These are phyloP conservation scores for Akanthomyces dipterigenus DNA, from an alignment of 2,329 filamentous ascomycete species.

Conservation along the genomic window DNA sequence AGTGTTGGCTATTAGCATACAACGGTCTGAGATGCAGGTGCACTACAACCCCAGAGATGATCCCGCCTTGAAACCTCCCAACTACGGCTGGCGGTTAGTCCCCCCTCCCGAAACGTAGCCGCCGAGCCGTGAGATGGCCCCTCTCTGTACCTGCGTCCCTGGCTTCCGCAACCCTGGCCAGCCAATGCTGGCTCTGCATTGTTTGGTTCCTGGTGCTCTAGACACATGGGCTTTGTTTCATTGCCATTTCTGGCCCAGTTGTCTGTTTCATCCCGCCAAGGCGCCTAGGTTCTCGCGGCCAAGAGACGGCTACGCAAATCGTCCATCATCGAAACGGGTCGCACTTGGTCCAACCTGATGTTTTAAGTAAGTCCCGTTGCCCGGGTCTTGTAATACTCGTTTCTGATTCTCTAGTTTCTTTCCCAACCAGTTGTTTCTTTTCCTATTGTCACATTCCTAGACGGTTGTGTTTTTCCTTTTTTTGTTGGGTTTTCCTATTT, in stretches of 20 bases:
- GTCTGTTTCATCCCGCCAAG: constrained; percentile 9
- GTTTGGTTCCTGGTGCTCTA: not conserved
- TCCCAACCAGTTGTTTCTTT: not conserved
- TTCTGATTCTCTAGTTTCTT: not conserved
- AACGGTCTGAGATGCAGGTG: not conserved
- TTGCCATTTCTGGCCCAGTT: not conserved
- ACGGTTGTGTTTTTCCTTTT: not conserved
- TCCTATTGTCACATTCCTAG: constrained; percentile 7
- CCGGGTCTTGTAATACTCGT: not conserved
- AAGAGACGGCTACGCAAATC: not conserved
- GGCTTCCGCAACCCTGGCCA: not conserved
- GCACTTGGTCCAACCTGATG: not conserved
- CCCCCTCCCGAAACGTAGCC: not conserved
- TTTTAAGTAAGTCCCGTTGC: constrained; percentile 2
- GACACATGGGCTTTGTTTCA: constrained; percentile 9
- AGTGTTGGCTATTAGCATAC: not conserved
- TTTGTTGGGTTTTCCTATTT: not conserved
- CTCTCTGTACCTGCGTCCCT: not conserved
- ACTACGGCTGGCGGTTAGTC: not conserved
- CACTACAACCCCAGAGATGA: not conserved
- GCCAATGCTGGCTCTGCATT: constrained; percentile 5
- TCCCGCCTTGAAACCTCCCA: not conserved
- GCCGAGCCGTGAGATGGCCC: not conserved
- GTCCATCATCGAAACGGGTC: not conserved
- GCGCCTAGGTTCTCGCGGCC: not conserved